A percentile compares a stretch with the other conserved stretches of the same genome.
Conservation (phyloP, 164 flowering plant genomes). For the Magnolia changhungtana region DNA sequence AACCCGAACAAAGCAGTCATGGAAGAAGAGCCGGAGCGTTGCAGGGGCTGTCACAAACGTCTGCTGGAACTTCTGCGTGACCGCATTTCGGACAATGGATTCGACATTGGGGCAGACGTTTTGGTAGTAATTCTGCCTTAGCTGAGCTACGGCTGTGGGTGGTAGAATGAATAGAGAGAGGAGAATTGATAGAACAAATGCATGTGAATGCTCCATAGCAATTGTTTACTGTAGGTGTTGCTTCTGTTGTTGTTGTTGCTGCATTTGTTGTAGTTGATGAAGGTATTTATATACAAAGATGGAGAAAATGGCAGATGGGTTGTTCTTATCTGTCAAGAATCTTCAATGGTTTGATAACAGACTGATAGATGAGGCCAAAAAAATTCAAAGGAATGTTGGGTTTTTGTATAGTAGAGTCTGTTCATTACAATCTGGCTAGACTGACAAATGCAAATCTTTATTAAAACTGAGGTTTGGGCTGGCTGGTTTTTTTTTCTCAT, state of each 20-base stretch:
- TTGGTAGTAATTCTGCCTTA: conserved; percentile 26
- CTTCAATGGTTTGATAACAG: background rate
- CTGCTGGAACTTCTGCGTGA: conserved; percentile 28
- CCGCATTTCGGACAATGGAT: conserved; percentile 28
- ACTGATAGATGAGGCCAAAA: background rate
- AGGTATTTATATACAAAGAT: conserved; percentile 5
- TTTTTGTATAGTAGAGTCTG: background rate
- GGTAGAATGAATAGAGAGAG: conserved; percentile 15
- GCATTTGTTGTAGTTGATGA: background rate
- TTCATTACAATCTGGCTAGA: background rate
- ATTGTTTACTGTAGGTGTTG: background rate
- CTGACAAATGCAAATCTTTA: background rate
- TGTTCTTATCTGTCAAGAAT: conserved; percentile 23
- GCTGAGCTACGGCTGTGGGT: conserved; percentile 26
- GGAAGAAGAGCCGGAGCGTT: conserved; percentile 42
- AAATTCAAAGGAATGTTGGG: background rate
- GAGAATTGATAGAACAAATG: conserved; percentile 13
- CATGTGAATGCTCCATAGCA: conserved; percentile 13
- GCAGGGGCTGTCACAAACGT: conserved; percentile 41
- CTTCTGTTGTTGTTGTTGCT: background rate
- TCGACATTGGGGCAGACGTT: conserved; percentile 36
- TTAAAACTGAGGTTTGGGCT: background rate
- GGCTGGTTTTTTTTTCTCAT: background rate
- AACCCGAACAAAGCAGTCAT: conserved; percentile 44
- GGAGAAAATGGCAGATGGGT: background rate